phyloP scores from a whole-genome alignment of 1,139 yeast species.

The Oligophagozyma castellii region DNA sequence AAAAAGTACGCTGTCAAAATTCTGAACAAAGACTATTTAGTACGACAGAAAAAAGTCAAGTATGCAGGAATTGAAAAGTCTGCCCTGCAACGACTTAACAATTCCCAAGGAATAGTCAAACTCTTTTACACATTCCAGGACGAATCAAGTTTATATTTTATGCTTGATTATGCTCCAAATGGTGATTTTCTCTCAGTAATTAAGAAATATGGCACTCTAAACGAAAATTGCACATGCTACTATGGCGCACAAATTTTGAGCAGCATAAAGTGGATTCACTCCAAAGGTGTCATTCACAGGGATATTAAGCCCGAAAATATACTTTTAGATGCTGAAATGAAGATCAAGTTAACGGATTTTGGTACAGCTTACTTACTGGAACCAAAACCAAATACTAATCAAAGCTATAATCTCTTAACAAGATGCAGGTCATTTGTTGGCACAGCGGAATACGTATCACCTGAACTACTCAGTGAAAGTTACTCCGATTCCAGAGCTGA shows the following conservation, averaged over 20 bases:
- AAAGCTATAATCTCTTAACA: conserved; percentile 37
- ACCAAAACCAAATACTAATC: conserved; percentile 29
- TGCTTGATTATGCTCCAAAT: conserved; percentile 65
- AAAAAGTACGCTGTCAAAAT: conserved; percentile 63
- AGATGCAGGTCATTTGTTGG: conserved; percentile 79
- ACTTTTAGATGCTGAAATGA: conserved; percentile 64
- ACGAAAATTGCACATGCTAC: conserved; percentile 39
- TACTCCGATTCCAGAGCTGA: conserved; percentile 80
- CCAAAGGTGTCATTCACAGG: conserved; percentile 76
- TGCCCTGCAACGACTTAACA: conserved; percentile 57
- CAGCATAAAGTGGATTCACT: conserved; percentile 74
- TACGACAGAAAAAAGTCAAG: conserved; percentile 65
- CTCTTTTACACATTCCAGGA: conserved; percentile 71
- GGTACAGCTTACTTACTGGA: conserved; percentile 87
- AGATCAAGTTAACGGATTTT: conserved; percentile 88
- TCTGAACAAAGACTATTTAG: conserved; percentile 58
- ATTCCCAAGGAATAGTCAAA: conserved; percentile 55
- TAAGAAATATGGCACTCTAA: conserved; percentile 42
- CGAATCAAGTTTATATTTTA: conserved; percentile 55
- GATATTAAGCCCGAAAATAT: conserved; percentile 94
- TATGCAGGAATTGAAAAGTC: conserved; percentile 70
- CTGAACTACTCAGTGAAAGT: conserved; percentile 77
- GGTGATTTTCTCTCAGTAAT: conserved; percentile 59
- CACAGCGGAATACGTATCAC: conserved; percentile 69
- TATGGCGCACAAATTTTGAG: conserved; percentile 70